Evolutionary conservation across 306 rosid species (phyloP).

Genomic region (Vigna nakashimae): DNA sequence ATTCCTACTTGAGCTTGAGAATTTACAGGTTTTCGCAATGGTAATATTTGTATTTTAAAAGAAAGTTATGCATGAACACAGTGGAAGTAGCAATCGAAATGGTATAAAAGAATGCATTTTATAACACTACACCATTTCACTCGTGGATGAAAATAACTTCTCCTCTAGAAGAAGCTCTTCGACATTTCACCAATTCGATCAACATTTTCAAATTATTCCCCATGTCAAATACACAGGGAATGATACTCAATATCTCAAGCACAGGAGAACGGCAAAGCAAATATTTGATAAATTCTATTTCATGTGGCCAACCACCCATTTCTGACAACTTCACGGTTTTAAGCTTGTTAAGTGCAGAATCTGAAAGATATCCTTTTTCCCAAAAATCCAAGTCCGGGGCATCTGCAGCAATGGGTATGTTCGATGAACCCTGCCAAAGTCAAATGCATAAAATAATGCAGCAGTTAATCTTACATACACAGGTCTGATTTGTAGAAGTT

Average conservation of each 20-base stretch:
- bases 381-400: constrained; percentile 77
- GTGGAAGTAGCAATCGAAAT: constrained; percentile 6
- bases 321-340: constrained; percentile 74
- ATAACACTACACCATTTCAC: constrained; percentile 42
- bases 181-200: constrained; percentile 72
- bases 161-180: constrained; percentile 80
- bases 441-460: constrained; percentile 31
- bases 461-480: constrained; percentile 2
- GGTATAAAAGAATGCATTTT: constrained; percentile 32
- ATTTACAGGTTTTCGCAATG: constrained; percentile 26
- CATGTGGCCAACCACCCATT: constrained; percentile 79
- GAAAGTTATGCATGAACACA: constrained; percentile 28
- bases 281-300: constrained; percentile 78
- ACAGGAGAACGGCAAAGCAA: constrained; percentile 72
- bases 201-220: constrained; percentile 64
- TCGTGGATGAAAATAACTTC: constrained; percentile 63
- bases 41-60: constrained; percentile 22
- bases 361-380: constrained; percentile 62
- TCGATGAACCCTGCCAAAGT: constrained; percentile 68
- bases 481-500: constrained; percentile 15
- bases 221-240: constrained; percentile 55
- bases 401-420: constrained; percentile 54
- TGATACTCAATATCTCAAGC: constrained; percentile 70
- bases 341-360: constrained; percentile 57
- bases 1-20: constrained; percentile 10